Conservation (phyloP, 352 stramenopile species). For the Pythium brassicae region DNA sequence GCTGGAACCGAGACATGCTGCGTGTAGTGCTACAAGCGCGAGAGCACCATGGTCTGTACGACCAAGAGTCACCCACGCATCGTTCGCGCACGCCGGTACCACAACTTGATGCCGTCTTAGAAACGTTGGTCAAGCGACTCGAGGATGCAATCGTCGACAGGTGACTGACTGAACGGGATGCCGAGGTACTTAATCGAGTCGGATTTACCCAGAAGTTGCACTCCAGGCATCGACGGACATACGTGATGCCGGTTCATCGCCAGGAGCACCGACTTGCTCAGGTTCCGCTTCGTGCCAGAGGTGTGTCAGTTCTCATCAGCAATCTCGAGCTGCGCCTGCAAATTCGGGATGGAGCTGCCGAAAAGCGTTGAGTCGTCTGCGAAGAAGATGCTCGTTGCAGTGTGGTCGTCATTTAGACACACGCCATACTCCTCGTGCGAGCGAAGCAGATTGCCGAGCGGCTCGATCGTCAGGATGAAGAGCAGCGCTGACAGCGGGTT, state of each 20-base stretch:
- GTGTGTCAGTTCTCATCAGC: constrained; percentile 10
- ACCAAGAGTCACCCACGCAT: constrained; percentile 4
- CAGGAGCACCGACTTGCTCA: constrained; percentile 12
- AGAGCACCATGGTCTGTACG: constrained; percentile 9
- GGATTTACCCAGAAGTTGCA: constrained; percentile 8
- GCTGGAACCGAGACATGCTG: constrained; percentile 3
- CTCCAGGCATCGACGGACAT: constrained; percentile 2
- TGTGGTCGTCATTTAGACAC: constrained; percentile 3
- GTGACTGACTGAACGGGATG: constrained; percentile 11
- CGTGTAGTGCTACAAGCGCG: constrained; percentile 11
- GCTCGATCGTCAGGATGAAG: too few species aligned
- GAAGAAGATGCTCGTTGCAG: constrained; percentile 20
- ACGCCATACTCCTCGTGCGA: too few species aligned
- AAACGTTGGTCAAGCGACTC: constrained; percentile 13
- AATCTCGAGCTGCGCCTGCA: constrained; percentile 12
- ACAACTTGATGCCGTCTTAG: constrained; percentile 15
- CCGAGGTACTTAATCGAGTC: constrained; percentile 14
- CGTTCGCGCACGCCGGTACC: constrained; percentile 12
- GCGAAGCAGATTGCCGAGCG: too few species aligned
- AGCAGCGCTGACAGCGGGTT: constrained; percentile 16
- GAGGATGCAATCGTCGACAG: constrained; percentile 11
- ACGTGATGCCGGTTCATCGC: constrained; percentile 9
- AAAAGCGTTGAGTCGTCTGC: constrained; percentile 17
- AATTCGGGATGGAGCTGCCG: constrained; percentile 1
- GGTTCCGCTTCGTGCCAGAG: constrained; percentile 11